A percentile compares a stretch with the other conserved stretches of the same genome.
These are phyloP conservation scores for Phytophthora foliorum DNA, from an alignment of 352 stramenopile genomes.

Conservation along the genomic window DNA sequence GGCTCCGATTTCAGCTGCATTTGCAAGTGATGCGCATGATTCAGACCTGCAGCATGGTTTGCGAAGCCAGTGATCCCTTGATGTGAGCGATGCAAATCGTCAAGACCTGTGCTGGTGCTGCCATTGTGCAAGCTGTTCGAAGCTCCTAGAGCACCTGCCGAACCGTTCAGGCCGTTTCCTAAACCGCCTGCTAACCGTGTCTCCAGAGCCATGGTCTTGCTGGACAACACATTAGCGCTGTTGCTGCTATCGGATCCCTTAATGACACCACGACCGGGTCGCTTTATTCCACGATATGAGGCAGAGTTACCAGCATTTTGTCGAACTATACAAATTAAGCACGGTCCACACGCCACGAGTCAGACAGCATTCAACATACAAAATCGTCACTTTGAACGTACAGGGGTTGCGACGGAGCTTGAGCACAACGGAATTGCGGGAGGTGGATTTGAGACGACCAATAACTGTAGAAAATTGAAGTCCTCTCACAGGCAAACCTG, in stretches of 20 bases:
- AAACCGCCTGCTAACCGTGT: slow-evolving; percentile 64
- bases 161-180: slow-evolving; percentile 43
- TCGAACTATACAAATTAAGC: slow-evolving; percentile 51
- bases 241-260: slow-evolving; percentile 73
- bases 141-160: slow-evolving; percentile 16
- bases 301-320: slow-evolving; percentile 66
- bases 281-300: slow-evolving; percentile 71
- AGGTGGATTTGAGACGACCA: slow-evolving; percentile 80
- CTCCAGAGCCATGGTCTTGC: slow-evolving; percentile 76
- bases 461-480: slow-evolving; percentile 89
- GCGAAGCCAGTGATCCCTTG: slow-evolving; percentile 25
- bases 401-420: slow-evolving; percentile 84
- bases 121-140: slow-evolving; percentile 36
- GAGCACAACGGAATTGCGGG: slow-evolving; percentile 82
- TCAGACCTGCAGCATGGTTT: slow-evolving; percentile 24
- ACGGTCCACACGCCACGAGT: slow-evolving; percentile 11
- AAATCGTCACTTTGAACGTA: slow-evolving; percentile 47
- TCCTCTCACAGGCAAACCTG: slow-evolving; percentile 73
- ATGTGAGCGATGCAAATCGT: slow-evolving; percentile 43
- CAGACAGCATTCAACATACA: slow-evolving; percentile 10
- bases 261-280: slow-evolving; percentile 53
- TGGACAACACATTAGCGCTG: slow-evolving; percentile 79
- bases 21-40: slow-evolving; percentile 42
- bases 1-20: slow-evolving; percentile 70
- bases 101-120: slow-evolving; percentile 25